Evolutionary conservation across 2,329 filamentous ascomycete species (phyloP), one percentile per base, ranked within the genome.

Genomic region (Fusarium penzigii): DNA sequence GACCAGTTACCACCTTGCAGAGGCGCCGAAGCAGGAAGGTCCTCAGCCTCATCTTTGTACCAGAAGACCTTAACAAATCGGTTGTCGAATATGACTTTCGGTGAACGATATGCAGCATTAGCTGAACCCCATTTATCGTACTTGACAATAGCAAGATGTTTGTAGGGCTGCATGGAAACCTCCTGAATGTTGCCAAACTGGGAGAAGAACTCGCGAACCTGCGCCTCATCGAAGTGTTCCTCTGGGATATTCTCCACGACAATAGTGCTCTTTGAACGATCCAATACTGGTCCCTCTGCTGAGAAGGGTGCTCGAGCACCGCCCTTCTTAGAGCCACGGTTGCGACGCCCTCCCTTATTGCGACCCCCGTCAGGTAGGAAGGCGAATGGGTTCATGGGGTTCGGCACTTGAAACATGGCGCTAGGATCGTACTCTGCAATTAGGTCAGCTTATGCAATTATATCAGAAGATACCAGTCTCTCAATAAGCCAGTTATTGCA

Each of bases 11-110:
- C 50, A 56, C 25, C 65, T 46, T 45, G 59, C n/a, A 34, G 58
- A 32, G 48, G 63, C 56, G 52, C 49, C 2, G 68, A 65, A 12
- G 70, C 53, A 3, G 64, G 65, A 40, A 61, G 13, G 5, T 43
- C 46, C 16, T 77, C 73, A 14, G 72, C 70, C 25, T 80, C 78
- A 6, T 81, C 79, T 61, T 84, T 87, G 65, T 84, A 80, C 89
- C 89, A 93, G 63, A 87, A 92, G 0, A 93, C 87, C 63, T 91
- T 92, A 44, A 94, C 90, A 62, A 94, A 94, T 11, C 90, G 80
- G 61, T 93, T 94, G 63, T 92, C 88, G 65, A 93, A 94, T 42
- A 94, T 86, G 43, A 86, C 86, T 65, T 91, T 91, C 0, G 90
- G 89, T 9, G 87, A 92, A 43, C 81, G 80, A 67, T 90, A 91